These are phyloP conservation scores for Boletus barrowsii DNA, from an alignment of 768 basidiomycete species.

Conservation along the genomic window DNA sequence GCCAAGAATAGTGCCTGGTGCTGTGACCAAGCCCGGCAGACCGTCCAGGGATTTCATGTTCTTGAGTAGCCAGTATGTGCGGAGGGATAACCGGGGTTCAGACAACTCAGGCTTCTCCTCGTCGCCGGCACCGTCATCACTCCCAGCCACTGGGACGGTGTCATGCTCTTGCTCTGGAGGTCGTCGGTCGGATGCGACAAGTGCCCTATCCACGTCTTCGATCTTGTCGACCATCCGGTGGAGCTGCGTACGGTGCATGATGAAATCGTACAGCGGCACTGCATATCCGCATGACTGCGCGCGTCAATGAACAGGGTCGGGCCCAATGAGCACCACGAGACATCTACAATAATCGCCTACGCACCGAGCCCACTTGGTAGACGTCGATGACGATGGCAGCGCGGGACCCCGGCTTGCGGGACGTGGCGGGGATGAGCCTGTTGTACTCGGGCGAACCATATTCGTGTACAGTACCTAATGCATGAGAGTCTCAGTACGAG, in stretches of 20 bases:
- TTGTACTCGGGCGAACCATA: slow-evolving; percentile 63
- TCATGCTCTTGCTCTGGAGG: not conserved
- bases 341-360: slow-evolving; percentile 6
- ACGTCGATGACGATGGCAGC: slow-evolving; percentile 60
- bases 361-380: slow-evolving; percentile 50
- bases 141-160: not conserved
- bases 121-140: not conserved
- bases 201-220: slow-evolving; percentile 40
- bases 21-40: slow-evolving; percentile 44
- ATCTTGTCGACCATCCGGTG: slow-evolving; percentile 37
- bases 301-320: not conserved
- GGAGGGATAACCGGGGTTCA: slow-evolving; percentile 39
- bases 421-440: slow-evolving; percentile 42
- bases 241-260: slow-evolving; percentile 52
- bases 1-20: slow-evolving; percentile 17
- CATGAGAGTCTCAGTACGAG: not conserved
- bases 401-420: slow-evolving; percentile 56
- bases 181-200: slow-evolving; percentile 2
- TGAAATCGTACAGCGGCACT: slow-evolving; percentile 61
- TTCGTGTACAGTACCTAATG: slow-evolving; percentile 58
- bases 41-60: slow-evolving; percentile 60
- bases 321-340: not conserved
- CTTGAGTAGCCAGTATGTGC: slow-evolving; percentile 47
- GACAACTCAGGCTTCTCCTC: not conserved
- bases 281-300: slow-evolving; percentile 63